phyloP scores from a whole-genome alignment of 2,329 filamentous ascomycete genomes.

The Exserohilum turcica region DNA sequence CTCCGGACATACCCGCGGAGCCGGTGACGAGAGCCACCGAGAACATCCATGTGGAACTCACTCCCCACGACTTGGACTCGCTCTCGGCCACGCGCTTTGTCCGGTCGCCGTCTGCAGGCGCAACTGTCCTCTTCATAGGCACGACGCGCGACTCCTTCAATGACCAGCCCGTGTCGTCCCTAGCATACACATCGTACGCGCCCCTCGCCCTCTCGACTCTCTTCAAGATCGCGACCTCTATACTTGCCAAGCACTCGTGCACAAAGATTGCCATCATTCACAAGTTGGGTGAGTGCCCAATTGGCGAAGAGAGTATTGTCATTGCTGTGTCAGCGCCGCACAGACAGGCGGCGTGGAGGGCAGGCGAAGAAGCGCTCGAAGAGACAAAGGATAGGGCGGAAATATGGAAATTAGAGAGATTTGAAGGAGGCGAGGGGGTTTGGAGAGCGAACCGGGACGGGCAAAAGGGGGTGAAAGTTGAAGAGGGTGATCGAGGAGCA shows the following conservation, averaged over 20 bases:
- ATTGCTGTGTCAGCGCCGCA: slow-evolving; percentile 86
- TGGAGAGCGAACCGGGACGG: slow-evolving; percentile 91
- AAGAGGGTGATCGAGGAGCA: slow-evolving; percentile 19
- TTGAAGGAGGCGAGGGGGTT: slow-evolving; percentile 74
- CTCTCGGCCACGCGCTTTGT: slow-evolving; percentile 67
- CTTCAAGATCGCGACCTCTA: slow-evolving; percentile 63
- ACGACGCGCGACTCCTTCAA: slow-evolving; percentile 79
- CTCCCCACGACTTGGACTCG: slow-evolving; percentile 64
- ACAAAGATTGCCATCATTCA: slow-evolving; percentile 80
- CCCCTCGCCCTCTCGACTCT: slow-evolving; percentile 73
- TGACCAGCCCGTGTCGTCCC: slow-evolving; percentile 71
- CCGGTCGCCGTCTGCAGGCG: slow-evolving; percentile 56
- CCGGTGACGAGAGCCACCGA: slow-evolving; percentile 35
- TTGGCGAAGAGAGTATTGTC: slow-evolving; percentile 91
- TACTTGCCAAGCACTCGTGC: slow-evolving; percentile 67
- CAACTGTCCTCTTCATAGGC: slow-evolving; percentile 53
- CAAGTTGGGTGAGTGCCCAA: slow-evolving; percentile 80
- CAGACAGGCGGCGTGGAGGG: slow-evolving; percentile 81
- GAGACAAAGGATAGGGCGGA: slow-evolving; percentile 85
- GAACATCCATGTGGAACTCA: slow-evolving; percentile 71
- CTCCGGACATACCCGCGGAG: slow-evolving; percentile 32
- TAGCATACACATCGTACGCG: slow-evolving; percentile 76
- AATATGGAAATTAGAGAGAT: slow-evolving; percentile 93
- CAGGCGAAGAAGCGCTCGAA: slow-evolving; percentile 88
- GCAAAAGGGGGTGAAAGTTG: slow-evolving; percentile 58